Conservation (phyloP, 1,284 basidiomycete genomes). For the Sporisorium sorghi region DNA sequence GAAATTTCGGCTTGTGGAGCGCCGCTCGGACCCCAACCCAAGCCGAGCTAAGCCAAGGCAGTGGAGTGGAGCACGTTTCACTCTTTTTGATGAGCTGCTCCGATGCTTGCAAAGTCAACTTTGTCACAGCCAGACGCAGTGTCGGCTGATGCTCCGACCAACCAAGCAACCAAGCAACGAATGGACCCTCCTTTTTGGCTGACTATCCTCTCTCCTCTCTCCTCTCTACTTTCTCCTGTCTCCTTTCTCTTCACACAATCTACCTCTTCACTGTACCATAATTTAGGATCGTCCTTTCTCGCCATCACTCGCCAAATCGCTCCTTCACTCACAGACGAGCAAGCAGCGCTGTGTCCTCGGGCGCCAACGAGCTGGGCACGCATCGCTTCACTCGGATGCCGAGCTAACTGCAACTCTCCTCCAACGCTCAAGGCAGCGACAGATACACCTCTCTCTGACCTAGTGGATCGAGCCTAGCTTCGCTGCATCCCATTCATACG, state of each 20-base stretch:
- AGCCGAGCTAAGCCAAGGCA: not conserved
- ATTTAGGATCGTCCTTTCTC: not conserved
- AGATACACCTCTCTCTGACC: too few relatives aligned
- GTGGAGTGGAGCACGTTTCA: slow-evolving; percentile 5
- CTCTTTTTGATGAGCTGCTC: not conserved
- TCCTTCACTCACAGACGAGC: not conserved
- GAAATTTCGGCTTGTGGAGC: not conserved
- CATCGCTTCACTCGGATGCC: slow-evolving; percentile 1
- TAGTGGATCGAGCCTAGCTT: not conserved
- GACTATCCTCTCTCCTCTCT: not conserved
- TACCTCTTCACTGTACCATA: not conserved
- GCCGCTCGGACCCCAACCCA: not conserved
- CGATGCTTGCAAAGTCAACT: too few relatives aligned
- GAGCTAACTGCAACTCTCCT: not conserved
- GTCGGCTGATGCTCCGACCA: slow-evolving; percentile 6
- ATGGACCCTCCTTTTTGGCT: slow-evolving; percentile 1
- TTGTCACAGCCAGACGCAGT: not conserved
- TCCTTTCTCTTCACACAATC: not conserved
- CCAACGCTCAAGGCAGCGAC: slow-evolving; percentile 8
- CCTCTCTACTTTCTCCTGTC: too few relatives aligned
- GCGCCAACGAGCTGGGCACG: not conserved
- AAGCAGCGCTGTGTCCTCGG: not conserved
- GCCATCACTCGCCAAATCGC: not conserved
- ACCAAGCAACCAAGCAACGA: too few relatives aligned
- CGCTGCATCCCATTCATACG: too few relatives aligned